Evolutionary conservation across 805 yeast species (phyloP).

Genomic region (Candida coquimbonensis): DNA sequence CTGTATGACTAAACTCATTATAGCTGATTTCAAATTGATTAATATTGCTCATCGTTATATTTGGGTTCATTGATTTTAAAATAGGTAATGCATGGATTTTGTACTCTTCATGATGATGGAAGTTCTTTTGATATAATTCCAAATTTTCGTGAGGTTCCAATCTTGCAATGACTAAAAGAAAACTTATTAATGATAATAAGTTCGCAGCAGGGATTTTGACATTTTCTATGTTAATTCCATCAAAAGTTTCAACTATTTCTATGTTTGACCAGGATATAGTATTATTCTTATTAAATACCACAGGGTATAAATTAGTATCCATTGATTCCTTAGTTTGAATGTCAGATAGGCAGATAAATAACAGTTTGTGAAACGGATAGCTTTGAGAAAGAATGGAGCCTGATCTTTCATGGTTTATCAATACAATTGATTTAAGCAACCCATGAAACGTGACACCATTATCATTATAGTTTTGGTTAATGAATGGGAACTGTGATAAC

Average conservation of each 20-base stretch:
- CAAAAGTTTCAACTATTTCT: constrained; percentile 35
- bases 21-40: constrained; percentile 19
- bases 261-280: constrained; percentile 23
- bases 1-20: constrained; percentile 26
- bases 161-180: constrained; percentile 39
- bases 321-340: neutral
- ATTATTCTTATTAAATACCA: constrained; percentile 8
- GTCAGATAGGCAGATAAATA: constrained; percentile 29
- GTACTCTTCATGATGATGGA: constrained; percentile 35
- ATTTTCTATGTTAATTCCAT: constrained; percentile 33
- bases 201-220: constrained; percentile 33
- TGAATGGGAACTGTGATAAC: constrained; percentile 44
- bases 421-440: constrained; percentile 35
- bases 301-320: constrained; percentile 10
- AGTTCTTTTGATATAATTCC: constrained; percentile 17
- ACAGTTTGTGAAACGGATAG: constrained; percentile 35
- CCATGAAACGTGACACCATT: constrained; percentile 31
- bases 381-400: constrained; percentile 28
- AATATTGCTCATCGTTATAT: constrained; percentile 23
- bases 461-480: constrained; percentile 23
- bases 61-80: constrained; percentile 41
- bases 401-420: constrained; percentile 39
- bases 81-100: constrained; percentile 37
- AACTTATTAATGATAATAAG: constrained; percentile 39
- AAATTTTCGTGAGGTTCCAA: constrained; percentile 30